Evolutionary conservation across 306 rosid genomes (phyloP), one percentile per base, ranked within the genome.

Genomic region (Mucuna pruriens): DNA sequence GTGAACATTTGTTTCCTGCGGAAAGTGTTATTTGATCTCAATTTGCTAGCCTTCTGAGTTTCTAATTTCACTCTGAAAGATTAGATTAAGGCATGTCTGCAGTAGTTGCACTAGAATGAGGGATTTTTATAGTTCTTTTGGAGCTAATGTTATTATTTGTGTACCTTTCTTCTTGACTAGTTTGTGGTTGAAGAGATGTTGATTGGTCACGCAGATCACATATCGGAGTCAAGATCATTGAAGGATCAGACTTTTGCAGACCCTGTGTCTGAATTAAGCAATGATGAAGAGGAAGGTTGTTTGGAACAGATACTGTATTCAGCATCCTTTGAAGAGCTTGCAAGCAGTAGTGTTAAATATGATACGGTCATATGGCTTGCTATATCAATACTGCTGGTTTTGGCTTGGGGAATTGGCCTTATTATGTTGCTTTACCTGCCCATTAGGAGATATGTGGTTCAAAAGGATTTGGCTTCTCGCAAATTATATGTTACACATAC

Each of bases 371-470:
- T 95, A 80, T 93, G 95, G 97, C 85, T 95, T 75, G 87, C 92
- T 74, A 92, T 95, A 80, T 95, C 99, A 26, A 70, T 93, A 3
- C 84, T 95, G 79, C 91, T 95, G 77, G 89, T 91, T 69, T 86
- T 91, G 80, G 99, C 98, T 74, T 95, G 99, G 99, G 98, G 99
- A 73, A 54, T 88, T 80, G 99, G 99, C 34, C 75, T 95, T 80
- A 67, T 95, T 64, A 90, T 95, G 97, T 88, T 95, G 79, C 87
- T 95, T 51, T 95, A 93, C 89, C 91, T 95, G 33, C 99, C 99
- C 72, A 33, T 90, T 60, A 80, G 83, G 82, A 90, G 83, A 88
- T 89, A 88, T 52, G 89, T 92, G 73, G 92, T 93, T 79, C 91
- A 61, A 76, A 95, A 91, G 88, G 97, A 95, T 76, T 73, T 91